These are phyloP conservation scores for Camellia japonica DNA, from an alignment of 148 eudicot genomes.

Conservation along the genomic window DNA sequence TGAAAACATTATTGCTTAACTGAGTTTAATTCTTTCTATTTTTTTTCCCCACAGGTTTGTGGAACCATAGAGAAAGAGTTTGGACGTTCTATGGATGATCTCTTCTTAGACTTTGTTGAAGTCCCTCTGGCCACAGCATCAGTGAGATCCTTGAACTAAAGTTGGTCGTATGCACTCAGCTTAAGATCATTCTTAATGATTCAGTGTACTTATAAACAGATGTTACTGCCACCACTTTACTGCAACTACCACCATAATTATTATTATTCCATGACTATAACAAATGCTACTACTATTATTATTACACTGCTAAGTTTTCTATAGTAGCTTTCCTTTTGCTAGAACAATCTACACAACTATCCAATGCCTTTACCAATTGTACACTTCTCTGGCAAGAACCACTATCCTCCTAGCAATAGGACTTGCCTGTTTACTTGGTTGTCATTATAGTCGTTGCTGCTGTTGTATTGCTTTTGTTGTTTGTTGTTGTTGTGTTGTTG, in stretches of 20 bases:
- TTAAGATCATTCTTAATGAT: not conserved
- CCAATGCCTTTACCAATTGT: not conserved
- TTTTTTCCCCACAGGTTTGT: slow-evolving; percentile 50
- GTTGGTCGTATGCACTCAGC: not conserved
- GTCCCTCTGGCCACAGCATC: slow-evolving; percentile 93
- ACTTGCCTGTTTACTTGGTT: not conserved
- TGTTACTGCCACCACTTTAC: not conserved
- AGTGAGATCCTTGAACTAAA: slow-evolving; percentile 50
- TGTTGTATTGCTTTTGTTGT: not conserved
- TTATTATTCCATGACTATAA: not conserved
- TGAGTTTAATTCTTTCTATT: not conserved
- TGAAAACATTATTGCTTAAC: not conserved
- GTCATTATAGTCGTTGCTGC: not conserved
- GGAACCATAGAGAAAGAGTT: slow-evolving; percentile 63
- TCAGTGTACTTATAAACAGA: not conserved
- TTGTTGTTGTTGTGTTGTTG: not conserved
- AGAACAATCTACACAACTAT: not conserved
- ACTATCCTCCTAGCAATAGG: not conserved
- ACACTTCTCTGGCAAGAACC: not conserved
- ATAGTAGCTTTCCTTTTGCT: not conserved
- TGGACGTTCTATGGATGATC: slow-evolving; percentile 70
- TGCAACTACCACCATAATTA: not conserved
- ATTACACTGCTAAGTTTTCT: not conserved
- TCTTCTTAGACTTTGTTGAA: slow-evolving; percentile 60
- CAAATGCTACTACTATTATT: not conserved